Base-by-base conservation (phyloP, 345 rosid genomes). In the Eucalyptus lansdowneana region DNA sequence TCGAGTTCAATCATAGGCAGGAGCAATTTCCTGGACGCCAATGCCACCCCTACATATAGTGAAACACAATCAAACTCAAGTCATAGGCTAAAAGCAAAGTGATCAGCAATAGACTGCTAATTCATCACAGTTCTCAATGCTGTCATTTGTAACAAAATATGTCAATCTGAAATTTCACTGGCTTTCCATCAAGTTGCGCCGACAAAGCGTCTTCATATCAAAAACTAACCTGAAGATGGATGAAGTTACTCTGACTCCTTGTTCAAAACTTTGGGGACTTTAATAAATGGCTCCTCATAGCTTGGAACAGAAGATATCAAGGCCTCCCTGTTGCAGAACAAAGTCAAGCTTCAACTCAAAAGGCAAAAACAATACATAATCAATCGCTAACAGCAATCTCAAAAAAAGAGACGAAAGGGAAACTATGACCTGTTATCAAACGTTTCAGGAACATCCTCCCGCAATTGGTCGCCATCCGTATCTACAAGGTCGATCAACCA, bases 181-280 rank as follows among this genome's bases (percentile, higher is more conserved):
- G 47, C 47, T 21, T 76, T 76, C 83, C 83, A 76, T 76, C 83
- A 76, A 76, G 45, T 76, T 19, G 45, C 13, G 47, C 45, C 5
- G 7, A 76, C 42, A 37, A 76, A 76, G 45, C 27, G 4, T 76
- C 83, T 37, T 76, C 83, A 76, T 11, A 76, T 72, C 25, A 40
- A 76, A 34, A 40, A 76, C 85, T 76, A 34, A 72, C 85, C 85
- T 76, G 27, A 2, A 76, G 85, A 40, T 8, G 85, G 85, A 76
- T 21, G 85, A 37, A n/a, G 14, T 58, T 58, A 88, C 54, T 89
- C 90, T 40, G 47, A 96, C 89, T 95, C 96, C 91, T 95, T 95
- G 94, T 94, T 97, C 88, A 97, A 90, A 87, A 97, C 95, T 92
- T 94, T 95, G 37, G 97, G 96, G 58, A 95, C 97, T 89, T 91